Conservation (phyloP, 2,329 filamentous ascomycete genomes). For the Fusarium tuaranense region DNA sequence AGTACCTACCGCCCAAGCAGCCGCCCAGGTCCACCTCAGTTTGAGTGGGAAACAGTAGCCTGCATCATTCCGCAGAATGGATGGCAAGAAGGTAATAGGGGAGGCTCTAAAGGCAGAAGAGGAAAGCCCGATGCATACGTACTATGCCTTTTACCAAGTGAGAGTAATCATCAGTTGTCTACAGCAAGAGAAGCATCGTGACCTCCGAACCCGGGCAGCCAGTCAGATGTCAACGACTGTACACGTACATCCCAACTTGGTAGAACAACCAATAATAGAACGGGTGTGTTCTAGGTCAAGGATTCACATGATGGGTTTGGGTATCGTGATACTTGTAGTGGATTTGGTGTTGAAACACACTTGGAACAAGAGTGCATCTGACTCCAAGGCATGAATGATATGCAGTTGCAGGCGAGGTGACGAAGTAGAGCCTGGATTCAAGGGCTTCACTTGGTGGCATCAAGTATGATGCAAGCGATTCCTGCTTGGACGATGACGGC, state of each 20-base stretch:
- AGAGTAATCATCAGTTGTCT: neutral
- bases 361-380: neutral
- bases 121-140: neutral
- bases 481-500: neutral
- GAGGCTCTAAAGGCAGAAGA: neutral
- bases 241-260: neutral
- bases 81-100: neutral
- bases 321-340: conserved; percentile 6
- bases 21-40: neutral
- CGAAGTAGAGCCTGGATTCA: neutral
- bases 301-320: conserved; percentile 4
- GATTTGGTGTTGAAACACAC: neutral
- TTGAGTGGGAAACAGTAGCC: neutral
- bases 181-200: neutral
- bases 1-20: neutral
- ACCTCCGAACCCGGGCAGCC: neutral
- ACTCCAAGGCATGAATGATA: neutral
- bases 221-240: neutral
- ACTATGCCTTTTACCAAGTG: neutral
- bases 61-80: neutral
- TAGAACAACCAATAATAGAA: neutral
- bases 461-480: neutral
- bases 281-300: neutral
- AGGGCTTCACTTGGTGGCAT: neutral
- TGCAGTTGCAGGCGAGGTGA: neutral